phyloP scores from a whole-genome alignment of 1,284 basidiomycete species.

The Leccinum fuscescens region DNA sequence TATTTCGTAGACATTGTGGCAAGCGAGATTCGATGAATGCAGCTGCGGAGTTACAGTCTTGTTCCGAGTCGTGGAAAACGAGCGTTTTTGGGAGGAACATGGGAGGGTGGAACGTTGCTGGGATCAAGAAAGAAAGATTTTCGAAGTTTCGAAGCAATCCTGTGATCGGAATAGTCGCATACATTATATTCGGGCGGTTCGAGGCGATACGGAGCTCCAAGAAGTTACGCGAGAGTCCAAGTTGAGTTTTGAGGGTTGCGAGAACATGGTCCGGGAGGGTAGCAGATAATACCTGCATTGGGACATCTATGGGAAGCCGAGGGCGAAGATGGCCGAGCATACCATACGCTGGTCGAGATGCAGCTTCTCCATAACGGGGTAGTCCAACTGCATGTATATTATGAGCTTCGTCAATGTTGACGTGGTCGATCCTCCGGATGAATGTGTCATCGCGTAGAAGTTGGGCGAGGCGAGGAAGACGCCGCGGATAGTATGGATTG shows the following conservation, averaged over 20 bases:
- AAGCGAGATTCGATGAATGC: neutral
- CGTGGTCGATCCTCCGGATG: neutral
- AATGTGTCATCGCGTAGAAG: neutral
- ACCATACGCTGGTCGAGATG: neutral
- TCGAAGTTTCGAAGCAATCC: neutral
- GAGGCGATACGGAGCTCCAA: neutral
- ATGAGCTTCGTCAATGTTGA: neutral
- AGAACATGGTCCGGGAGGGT: neutral
- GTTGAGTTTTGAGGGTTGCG: neutral
- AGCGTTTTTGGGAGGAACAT: neutral
- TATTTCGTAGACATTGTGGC: neutral
- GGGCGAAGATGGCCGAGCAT: neutral
- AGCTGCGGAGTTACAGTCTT: neutral
- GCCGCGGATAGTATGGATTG: neutral
- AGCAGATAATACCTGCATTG: neutral
- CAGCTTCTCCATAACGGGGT: neutral
- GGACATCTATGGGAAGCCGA: neutral
- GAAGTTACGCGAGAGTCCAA: no score
- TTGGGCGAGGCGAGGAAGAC: neutral
- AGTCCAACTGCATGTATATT: neutral
- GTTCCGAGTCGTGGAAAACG: neutral
- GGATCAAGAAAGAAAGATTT: neutral
- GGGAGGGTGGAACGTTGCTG: neutral
- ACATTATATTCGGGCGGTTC: neutral
- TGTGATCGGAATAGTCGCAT: neutral